Evolutionary conservation across 495 filamentous ascomycete genomes (phyloP), one percentile per base, ranked within the genome.

Genomic region (Talaromyces nanjingensis): DNA sequence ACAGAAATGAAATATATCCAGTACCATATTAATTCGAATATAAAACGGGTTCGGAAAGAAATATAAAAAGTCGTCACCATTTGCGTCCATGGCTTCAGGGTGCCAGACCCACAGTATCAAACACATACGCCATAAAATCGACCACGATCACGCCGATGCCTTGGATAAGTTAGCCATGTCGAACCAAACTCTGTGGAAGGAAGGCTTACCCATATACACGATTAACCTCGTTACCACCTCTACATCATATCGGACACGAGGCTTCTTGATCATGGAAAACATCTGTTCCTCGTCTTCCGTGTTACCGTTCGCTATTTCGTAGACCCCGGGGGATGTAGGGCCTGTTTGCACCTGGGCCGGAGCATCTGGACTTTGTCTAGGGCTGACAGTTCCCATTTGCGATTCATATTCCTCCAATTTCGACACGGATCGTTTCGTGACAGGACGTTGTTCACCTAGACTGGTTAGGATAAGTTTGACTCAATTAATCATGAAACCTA

Each of bases 211-310:
- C 64, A 87, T 82, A 81, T 98, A 98, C 47, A 98, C 92, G 69
- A 98, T 89, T 60, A 98, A 78, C 76, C 97, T 98, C 18, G 94
- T 98, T 49, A 98, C 86, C 22, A 98, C 93, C 72, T 98, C 94
- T 8, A 97, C 93, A 77, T 98, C 94, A 71, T 98, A 98, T 66
- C 92, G 82, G 31, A 97, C 92, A 60, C 94, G 86, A 20, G 94
- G 92, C 74, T 87, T 92, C 62, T 92, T 87, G 60, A 98, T 83
- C 71, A 82, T 85, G 18, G 86, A 87, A 72, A 97, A 97, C 68
- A 98, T 86, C 69, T 96, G 90, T 65, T 83, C 85, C 69, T 96
- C 90, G 42, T 88, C 83, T 42, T 31, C 55, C 4, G n/a, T 37
- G 47, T 24, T 33, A 9, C 34, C 16, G 24, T 57, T 29, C 53